phyloP scores from a whole-genome alignment of 225 moss, liverwort and hornwort species.

The Climacium dendroides region DNA sequence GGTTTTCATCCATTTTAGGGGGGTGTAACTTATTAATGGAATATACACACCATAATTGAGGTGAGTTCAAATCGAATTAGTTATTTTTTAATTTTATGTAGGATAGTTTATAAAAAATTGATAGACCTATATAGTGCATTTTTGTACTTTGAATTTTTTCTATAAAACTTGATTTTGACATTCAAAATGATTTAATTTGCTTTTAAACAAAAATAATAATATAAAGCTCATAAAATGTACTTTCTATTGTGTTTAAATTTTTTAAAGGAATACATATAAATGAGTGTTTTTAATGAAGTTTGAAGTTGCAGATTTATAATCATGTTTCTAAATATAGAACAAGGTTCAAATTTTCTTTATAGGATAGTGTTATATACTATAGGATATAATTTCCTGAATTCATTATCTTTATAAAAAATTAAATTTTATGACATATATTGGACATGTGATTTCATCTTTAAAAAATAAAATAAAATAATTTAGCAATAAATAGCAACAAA shows the following conservation, averaged over 20 bases:
- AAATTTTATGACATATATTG: not conserved
- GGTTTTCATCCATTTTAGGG: no score
- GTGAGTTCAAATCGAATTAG: no score
- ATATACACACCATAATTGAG: no score
- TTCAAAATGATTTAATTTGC: no score
- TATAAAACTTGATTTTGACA: no score
- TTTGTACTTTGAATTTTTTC: no score
- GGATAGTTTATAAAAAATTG: no score
- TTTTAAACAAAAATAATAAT: not conserved
- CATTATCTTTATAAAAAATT: not conserved
- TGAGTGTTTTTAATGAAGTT: not conserved
- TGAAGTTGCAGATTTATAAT: not conserved
- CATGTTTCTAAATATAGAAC: not conserved
- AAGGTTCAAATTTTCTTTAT: not conserved
- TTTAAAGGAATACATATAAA: not conserved
- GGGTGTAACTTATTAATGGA: no score
- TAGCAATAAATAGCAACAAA: not conserved
- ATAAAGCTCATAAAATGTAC: not conserved
- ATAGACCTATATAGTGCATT: no score
- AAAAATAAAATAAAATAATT: not conserved
- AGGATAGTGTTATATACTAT: not conserved
- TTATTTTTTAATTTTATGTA: no score
- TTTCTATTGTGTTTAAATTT: rapidly evolving
- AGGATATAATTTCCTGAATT: not conserved
- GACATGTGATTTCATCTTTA: not conserved